These are phyloP conservation scores for Peterozyma xylosa DNA, from an alignment of 805 yeast species.

Conservation along the genomic window DNA sequence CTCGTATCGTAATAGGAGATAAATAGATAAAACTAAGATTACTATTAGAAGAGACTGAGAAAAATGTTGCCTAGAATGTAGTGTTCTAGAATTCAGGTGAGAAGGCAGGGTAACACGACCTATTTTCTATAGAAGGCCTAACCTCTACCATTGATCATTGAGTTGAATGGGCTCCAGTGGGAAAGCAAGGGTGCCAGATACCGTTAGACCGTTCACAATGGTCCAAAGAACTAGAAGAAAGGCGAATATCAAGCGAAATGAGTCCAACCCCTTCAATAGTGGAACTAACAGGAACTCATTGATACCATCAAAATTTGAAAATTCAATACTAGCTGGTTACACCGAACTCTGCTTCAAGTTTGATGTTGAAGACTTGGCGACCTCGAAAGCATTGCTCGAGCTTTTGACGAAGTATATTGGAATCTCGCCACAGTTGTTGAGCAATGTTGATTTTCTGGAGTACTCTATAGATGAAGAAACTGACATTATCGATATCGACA, in stretches of 20 bases:
- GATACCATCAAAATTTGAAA: slow-evolving; percentile 4
- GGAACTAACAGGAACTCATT: background rate
- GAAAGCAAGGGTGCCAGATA: no score
- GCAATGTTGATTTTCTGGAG: background rate
- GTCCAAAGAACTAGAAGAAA: background rate
- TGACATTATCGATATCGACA: slow-evolving; percentile 6
- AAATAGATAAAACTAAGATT: no score
- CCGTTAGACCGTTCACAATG: no score
- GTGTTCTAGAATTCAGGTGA: no score
- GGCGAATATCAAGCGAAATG: background rate
- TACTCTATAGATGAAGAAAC: slow-evolving; percentile 3
- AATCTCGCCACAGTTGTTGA: background rate
- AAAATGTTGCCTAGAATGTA: no score
- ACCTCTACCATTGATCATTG: no score
- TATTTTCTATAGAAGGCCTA: no score
- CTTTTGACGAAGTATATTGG: background rate
- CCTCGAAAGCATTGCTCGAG: background rate
- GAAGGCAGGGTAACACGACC: no score
- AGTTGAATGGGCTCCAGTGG: no score
- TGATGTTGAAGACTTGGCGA: slow-evolving; percentile 3
- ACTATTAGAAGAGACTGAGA: no score
- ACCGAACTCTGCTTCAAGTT: slow-evolving; percentile 2
- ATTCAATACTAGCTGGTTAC: background rate
- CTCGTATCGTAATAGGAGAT: no score
- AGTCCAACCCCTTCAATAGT: background rate